Percentiles rank a stretch among this genome's conserved stretches.
phyloP scores from a whole-genome alignment of 1,284 basidiomycete genomes.

The Apiotrichum veenhuisii region DNA sequence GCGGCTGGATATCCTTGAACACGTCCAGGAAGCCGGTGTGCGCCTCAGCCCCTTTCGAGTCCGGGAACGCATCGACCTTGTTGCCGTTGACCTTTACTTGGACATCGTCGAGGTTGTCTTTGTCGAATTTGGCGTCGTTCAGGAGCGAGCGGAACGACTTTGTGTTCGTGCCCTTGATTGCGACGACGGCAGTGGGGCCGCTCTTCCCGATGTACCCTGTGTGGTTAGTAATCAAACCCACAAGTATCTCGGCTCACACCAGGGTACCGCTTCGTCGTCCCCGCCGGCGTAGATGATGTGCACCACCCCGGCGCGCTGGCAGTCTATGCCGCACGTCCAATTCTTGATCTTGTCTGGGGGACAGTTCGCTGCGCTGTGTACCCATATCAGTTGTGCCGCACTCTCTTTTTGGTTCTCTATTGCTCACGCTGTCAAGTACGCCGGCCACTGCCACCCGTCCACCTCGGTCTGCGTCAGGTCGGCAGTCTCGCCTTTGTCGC shows the following conservation, averaged over 20 bases:
- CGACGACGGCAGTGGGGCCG: slow-evolving; percentile 11
- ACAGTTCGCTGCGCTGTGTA: neutral
- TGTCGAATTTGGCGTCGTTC: slow-evolving; percentile 22
- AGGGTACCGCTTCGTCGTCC: neutral
- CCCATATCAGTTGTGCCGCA: neutral
- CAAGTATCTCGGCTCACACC: neutral
- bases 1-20: neutral
- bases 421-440: no score
- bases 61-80: slow-evolving; percentile 15
- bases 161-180: slow-evolving; percentile 25
- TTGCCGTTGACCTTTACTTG: neutral
- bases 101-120: neutral
- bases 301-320: neutral
- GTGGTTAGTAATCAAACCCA: neutral
- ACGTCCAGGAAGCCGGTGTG: neutral
- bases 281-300: neutral
- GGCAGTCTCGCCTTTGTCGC: no score
- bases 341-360: neutral
- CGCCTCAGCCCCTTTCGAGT: slow-evolving; percentile 1
- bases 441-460: no score
- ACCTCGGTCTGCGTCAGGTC: no score
- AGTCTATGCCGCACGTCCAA: slow-evolving; percentile 1
- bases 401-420: no score
- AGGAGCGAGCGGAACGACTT: slow-evolving; percentile 12
- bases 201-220: slow-evolving; percentile 5